Base-by-base conservation (phyloP, 2,329 filamentous ascomycete species). In the Aspergillus fischeri region DNA sequence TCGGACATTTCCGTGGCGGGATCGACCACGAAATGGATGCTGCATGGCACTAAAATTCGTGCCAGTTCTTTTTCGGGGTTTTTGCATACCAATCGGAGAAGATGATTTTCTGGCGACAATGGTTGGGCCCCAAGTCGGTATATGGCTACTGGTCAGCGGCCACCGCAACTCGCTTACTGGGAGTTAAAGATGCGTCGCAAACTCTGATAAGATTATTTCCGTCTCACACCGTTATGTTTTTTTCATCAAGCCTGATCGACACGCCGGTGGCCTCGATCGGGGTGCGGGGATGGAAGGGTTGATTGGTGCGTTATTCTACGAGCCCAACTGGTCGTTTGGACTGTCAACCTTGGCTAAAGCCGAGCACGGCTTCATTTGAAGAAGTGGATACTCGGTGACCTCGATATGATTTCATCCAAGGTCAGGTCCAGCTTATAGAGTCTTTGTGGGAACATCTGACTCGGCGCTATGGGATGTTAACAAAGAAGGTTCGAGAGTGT, bases 251-350 rank as follows among this genome's bases (percentile, higher is more conserved):
- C 24, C 56, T 56, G 68, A 71, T 70, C 65, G 62, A 63, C 67
- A 66, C 49, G 60, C 55, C 56, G 61, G 61, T 65, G 62, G 64
- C 58, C 65, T 65, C 42, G 58, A 60, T 60, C 50, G 54, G 62
- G 61, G 63, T 62, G 60, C 60, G 64, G 66, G 62, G 62, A 60
- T 60, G 49, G 28, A 29, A 6, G 17, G 49, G 51, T 32, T 65
- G 59, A 70, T 71, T 70, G 67, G 69, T 58, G 59, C 57, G 49
- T 65, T 66, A 70, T 66, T 69, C 61, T 62, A 66, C 68, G 65
- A 67, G 52, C 29, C 35, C 44, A 29, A 57, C 53, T 44, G 60
- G 60, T 56, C 51, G 11, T 24, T 47, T 24, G 8, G 2, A 14
- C 11, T 27, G 44, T 47, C 24, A 11, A 47, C 44, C 24, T 14